These are phyloP conservation scores for Phytopythium aichiense DNA, from an alignment of 352 stramenopile species.

Conservation along the genomic window DNA sequence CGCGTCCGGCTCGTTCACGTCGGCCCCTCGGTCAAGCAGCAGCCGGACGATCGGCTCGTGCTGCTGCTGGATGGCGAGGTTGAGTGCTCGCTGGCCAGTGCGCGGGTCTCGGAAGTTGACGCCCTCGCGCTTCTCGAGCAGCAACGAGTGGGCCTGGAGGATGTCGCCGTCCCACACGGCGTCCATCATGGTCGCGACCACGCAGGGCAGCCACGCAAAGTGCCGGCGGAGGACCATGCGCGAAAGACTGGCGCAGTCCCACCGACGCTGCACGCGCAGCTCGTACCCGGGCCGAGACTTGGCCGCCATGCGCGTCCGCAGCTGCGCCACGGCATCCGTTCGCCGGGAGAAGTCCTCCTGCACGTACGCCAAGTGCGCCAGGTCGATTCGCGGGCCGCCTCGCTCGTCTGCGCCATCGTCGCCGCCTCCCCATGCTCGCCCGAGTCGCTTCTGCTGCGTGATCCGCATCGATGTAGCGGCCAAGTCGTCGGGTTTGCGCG, in stretches of 20 bases:
- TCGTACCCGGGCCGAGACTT: constrained; percentile 66
- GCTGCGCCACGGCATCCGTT: constrained; percentile 44
- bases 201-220: constrained; percentile 63
- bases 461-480: constrained; percentile 17
- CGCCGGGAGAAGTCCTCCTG: constrained; percentile 60
- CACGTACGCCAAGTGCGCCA: constrained; percentile 67
- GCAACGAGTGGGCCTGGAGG: constrained; percentile 55
- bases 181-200: constrained; percentile 53
- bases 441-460: constrained; percentile 58
- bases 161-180: constrained; percentile 79
- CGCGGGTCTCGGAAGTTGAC: constrained; percentile 39
- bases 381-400: constrained; percentile 56
- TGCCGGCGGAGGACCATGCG: constrained; percentile 54
- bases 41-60: constrained; percentile 67
- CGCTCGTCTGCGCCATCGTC: not conserved
- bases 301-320: constrained; percentile 50
- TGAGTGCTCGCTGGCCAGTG: constrained; percentile 56
- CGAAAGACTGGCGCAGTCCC: constrained; percentile 40
- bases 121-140: constrained; percentile 46
- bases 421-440: constrained; percentile 37
- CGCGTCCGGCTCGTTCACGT: constrained; percentile 65
- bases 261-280: constrained; percentile 47
- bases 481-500: constrained; percentile 22
- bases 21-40: constrained; percentile 60
- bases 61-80: constrained; percentile 77